Conservation (phyloP, 805 yeast species). For the Metschnikowia henanensis region DNA sequence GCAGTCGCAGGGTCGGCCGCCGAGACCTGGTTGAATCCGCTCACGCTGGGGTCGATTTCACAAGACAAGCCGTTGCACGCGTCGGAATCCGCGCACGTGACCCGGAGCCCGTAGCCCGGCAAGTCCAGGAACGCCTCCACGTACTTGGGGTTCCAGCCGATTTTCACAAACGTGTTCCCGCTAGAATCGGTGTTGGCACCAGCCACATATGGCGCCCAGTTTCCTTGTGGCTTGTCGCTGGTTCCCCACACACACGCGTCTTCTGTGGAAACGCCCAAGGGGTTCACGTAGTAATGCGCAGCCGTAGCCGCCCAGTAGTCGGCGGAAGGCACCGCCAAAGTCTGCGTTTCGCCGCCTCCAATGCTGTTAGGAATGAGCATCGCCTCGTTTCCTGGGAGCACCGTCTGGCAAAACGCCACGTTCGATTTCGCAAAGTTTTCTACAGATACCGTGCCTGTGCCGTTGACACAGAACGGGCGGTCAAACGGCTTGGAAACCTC, state of each 20-base stretch:
- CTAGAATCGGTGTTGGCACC: constrained; percentile 79
- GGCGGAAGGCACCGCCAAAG: constrained; percentile 82
- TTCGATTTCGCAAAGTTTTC: constrained; percentile 53
- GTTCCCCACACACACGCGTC: constrained; percentile 90
- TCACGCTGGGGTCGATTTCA: constrained; percentile 70
- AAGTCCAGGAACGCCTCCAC: constrained; percentile 58
- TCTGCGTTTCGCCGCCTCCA: constrained; percentile 44
- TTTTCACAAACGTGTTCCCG: constrained; percentile 75
- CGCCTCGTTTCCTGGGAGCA: constrained; percentile 91
- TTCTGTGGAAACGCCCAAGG: constrained; percentile 73
- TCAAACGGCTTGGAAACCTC: constrained; percentile 60
- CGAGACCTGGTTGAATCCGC: constrained; percentile 55
- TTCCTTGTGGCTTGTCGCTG: constrained; percentile 66
- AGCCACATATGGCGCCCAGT: constrained; percentile 94
- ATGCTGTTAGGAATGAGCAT: constrained; percentile 86
- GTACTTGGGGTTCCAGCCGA: constrained; percentile 91
- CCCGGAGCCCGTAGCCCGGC: constrained; percentile 71
- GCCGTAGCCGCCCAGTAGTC: constrained; percentile 86
- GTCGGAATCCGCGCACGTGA: constrained; percentile 61
- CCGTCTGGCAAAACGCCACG: constrained; percentile 91
- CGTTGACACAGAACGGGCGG: constrained; percentile 69
- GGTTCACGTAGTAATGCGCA: constrained; percentile 81
- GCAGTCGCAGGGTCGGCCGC: constrained; percentile 45
- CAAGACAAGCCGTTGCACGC: constrained; percentile 80
- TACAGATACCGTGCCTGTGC: constrained; percentile 72